phyloP scores from a whole-genome alignment of 345 rosid genomes.

The Microthlaspi erraticum region DNA sequence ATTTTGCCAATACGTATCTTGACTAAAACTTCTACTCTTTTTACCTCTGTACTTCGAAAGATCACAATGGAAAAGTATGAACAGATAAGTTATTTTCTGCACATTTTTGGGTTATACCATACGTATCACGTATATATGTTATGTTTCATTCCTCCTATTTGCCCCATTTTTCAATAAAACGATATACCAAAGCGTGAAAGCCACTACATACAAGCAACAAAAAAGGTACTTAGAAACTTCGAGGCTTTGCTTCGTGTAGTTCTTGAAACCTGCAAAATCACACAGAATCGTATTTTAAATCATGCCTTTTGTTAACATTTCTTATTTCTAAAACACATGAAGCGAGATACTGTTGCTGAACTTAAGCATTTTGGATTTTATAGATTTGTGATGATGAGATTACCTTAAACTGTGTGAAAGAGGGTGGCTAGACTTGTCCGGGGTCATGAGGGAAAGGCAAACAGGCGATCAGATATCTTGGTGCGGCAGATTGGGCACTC shows the following conservation, averaged over 20 bases:
- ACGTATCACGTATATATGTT: neutral
- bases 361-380: neutral
- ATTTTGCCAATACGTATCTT: no score
- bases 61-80: no score
- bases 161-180: constrained; percentile 9
- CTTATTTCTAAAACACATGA: neutral
- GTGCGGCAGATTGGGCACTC: constrained; percentile 99
- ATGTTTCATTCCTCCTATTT: neutral
- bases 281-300: constrained; percentile 16
- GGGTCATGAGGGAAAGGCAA: constrained; percentile 82
- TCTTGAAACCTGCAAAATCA: constrained; percentile 29
- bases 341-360: constrained; percentile 10
- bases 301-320: neutral
- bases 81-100: no score
- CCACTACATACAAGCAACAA: constrained; percentile 23
- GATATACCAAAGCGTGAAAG: constrained; percentile 13
- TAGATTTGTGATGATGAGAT: neutral
- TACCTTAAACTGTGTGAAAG: constrained; percentile 13
- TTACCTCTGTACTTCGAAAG: no score
- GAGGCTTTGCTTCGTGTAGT: constrained; percentile 3
- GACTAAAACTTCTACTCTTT: no score
- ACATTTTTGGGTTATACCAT: no score
- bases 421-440: constrained; percentile 9
- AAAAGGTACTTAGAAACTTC: constrained; percentile 1
- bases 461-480: constrained; percentile 81